Base-by-base conservation (phyloP, 2,329 filamentous ascomycete genomes). In the Cytospora schulzeri region DNA sequence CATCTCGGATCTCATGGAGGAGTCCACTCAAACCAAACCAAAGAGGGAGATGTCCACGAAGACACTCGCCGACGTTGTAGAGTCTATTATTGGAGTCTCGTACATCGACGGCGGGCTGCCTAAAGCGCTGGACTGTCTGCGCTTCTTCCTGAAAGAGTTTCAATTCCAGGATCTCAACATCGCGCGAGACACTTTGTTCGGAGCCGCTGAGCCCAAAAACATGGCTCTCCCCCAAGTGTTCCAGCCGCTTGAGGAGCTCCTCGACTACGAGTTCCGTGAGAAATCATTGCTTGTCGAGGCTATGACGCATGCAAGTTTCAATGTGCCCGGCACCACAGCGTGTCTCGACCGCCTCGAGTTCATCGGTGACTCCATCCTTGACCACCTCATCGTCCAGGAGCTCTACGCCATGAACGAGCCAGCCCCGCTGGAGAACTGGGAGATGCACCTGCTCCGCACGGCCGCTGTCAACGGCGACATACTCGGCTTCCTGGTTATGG, bases 281-380 rank as follows among this genome's bases (percentile, higher is more conserved):
- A 87, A 88, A 68, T 73, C 81, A 0, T 79, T 97, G 0, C 81
- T 97, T 0, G 72, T 90, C 0, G 91, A 97, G 76, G 91, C 93
- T 2, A 80, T 94, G 57, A 97, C 93, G 0, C 93, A 97, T 72
- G 80, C 86, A 0, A 93, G 91, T 0, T 81, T 73, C 70, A 75
- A 73, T 52, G 63, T 74, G 6, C 82, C 80, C 58, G 79, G 79
- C 33, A 75, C 77, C 19, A 78, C 82, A 5, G 79, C 80, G 2
- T 80, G 76, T 26, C 82, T 87, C 15, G 91, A 97, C 69, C 85
- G 93, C 0, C 83, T 97, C 1, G 94, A 97, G 72, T 97, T 95
- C 71, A 79, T 97, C 0, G 94, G 94, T 1, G 94, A 98, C 70
- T 86, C 92, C 0, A 80, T 97, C 2, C 85, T 98, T 0, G 94